These are phyloP conservation scores for Niveomyces coronatus DNA, from an alignment of 2,329 filamentous ascomycete species.

Conservation along the genomic window DNA sequence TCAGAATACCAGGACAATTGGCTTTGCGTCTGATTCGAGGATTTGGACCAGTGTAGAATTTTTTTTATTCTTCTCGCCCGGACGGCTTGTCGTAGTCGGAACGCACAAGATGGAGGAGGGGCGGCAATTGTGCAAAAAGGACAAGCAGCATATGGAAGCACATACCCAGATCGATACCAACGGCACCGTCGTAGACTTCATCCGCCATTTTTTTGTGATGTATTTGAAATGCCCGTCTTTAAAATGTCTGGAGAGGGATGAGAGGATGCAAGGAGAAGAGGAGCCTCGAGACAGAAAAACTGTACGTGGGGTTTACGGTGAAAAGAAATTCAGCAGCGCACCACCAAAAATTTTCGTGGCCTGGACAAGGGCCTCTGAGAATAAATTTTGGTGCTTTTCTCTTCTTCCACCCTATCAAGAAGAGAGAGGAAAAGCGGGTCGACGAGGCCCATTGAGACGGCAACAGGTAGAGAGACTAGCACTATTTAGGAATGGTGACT, in stretches of 20 bases:
- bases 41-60: not conserved
- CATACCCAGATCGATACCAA: slow-evolving; percentile 99
- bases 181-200: slow-evolving; percentile 98
- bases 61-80: not conserved
- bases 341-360: slow-evolving; percentile 23
- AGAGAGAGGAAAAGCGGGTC: slow-evolving; percentile 3
- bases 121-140: slow-evolving; percentile 3
- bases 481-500: too few species aligned
- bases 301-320: slow-evolving; percentile 27
- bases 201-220: slow-evolving; percentile 65
- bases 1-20: too few species aligned
- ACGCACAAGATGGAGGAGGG: slow-evolving; percentile 2
- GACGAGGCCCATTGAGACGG: too few species aligned
- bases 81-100: slow-evolving; percentile 2
- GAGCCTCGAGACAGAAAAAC: slow-evolving; percentile 13
- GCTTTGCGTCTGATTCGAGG: too few species aligned
- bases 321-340: slow-evolving; percentile 26
- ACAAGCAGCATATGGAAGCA: slow-evolving; percentile 15
- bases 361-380: slow-evolving; percentile 11
- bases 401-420: slow-evolving; percentile 19
- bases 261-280: slow-evolving; percentile 16
- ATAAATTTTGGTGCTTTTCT: slow-evolving; percentile 24
- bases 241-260: slow-evolving; percentile 18
- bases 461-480: too few species aligned
- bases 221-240: slow-evolving; percentile 14